Evolutionary conservation across 768 basidiomycete genomes (phyloP), one percentile per base, ranked within the genome.

Genomic region (Leccinum imitatum): DNA sequence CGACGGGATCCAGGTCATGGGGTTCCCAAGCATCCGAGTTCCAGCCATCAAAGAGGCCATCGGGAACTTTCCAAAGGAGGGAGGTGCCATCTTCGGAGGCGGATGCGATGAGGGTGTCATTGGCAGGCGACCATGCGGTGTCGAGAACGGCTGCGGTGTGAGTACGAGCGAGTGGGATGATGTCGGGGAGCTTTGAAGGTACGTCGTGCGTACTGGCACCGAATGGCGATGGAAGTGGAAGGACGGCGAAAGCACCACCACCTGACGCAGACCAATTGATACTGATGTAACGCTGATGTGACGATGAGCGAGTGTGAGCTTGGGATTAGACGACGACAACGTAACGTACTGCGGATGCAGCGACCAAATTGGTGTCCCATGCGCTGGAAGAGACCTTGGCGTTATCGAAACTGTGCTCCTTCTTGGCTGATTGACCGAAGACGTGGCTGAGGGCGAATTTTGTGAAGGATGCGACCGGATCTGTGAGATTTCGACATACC

Each of bases 61-160:
- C 61, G n/a, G 83, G 74, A 54, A 98, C 87, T 71, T 93, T 91
- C 90, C 94, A 98, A 70, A 99, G 82, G 77, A 93, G 84, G 64
- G 91, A 83, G 69, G 95, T 94, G 47, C 95, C 94, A 71, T 99
- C 97, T 73, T 99, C 96, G 52, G 90, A 94, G 15, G 84, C 93
- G 1, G 93, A 95, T 2, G 91, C 96, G 65, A 97, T 90, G 67
- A 96, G 80, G 6, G 83, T 79, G 75, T 98, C 96, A 69, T 95
- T 88, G 73, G 96, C 93, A 0, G 95, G 95, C 0, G 91, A 93
- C 94, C 95, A 98, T 69, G 91, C 92, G 0, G 96, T 98, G 76
- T 98, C 96, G 39, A 98, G 89, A 31, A 93, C 90, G 25, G 90
- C 79, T 2, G 86, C 90, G 1, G 88, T 87, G 73, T 92, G 90